Evolutionary conservation across 257 asterid genomes (phyloP), one percentile per base, ranked within the genome.

Genomic region (Pogostemon cablin): DNA sequence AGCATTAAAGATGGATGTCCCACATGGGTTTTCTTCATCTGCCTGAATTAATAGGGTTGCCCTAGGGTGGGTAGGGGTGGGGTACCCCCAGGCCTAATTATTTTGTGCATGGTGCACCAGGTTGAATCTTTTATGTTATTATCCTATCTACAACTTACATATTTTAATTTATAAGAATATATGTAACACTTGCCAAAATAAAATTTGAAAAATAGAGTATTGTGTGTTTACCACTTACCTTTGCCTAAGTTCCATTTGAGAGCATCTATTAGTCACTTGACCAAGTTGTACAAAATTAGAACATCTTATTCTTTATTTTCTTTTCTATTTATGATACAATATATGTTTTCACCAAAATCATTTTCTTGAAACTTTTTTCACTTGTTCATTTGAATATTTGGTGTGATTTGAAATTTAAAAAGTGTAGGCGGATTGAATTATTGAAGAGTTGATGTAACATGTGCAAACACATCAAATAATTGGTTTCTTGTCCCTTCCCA

Each of bases 21-120:
- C 83, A 79, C 80, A 71, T 75, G 83, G 75, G 62, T 7, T 68
- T 66, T 15, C 66, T 66, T 43, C 83, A 75, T 71, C 83, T 75
- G 54, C 77, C 75, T 70, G 59, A 79, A 71, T 79, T 53, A 71
- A 79, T 71, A 71, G 73, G 83, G 57, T 65, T 77, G 67, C 67
- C 59, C 59, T 66, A 68, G 71, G 74, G 66, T 63, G 71, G 71
- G 69, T 40, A 4, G 12, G 41, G 35, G 55, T 20, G 54, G 58
- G 58, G 58, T 38, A 2, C 3, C 17, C 17, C 17, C 17, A 15
- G 17, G 17, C 17, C 17, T 15, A 15, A 15, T 15, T 15, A 15
- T 15, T 15, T 15, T 15, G 17, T 15, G n/a, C n/a, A n/a, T n/a
- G n/a, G n/a, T n/a, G n/a, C n/a, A n/a, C n/a, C n/a, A n/a, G n/a